Base-by-base conservation (phyloP, 371 early-diverging fungal genomes). In the Actinomucor elegans region DNA sequence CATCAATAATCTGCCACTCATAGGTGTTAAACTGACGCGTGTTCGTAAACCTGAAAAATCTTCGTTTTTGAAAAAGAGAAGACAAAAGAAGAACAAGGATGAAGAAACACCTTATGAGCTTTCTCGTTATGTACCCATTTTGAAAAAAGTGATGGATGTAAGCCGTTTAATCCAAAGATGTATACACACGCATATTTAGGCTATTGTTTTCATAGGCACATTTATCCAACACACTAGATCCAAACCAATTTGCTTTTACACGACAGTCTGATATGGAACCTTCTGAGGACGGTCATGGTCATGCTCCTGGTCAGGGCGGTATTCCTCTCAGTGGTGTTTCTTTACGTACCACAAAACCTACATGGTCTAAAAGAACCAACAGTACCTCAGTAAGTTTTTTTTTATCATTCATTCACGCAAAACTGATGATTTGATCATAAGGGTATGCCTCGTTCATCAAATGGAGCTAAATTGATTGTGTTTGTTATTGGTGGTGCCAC, bases 401-500 rank as follows among this genome's bases (percentile, higher is more conserved):
- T 6, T n/a, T n/a, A n/a, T n/a, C n/a, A n/a, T n/a, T n/a, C n/a
- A n/a, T n/a, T n/a, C n/a, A n/a, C n/a, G n/a, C n/a, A n/a, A n/a
- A n/a, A n/a, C n/a, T n/a, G n/a, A n/a, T n/a, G n/a, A n/a, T n/a
- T n/a, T 26, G 27, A 3, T 15, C 5, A 41, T 27, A 37, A 63
- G 60, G 66, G 66, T 5, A 46, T 57, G 2, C 21, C 48, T 20
- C 56, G 70, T 23, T 12, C 55, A 27, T 40, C 69, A 0, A 48
- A 48, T 17, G 70, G 70, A 8, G 71, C 77, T 2, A 77, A 67
- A 49, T 48, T 77, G 27, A 69, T 77, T 43, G 72, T 97, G 3
- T 98, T 96, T 70, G 80, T 95, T 20, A 81, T 94, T 21, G 98
- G 99, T 12, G 98, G 98, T 5, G 65, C 93, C 11, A 92, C 97